Evolutionary conservation across 805 yeast genomes (phyloP), one percentile per base, ranked within the genome.

Genomic region (Yamadazyma nakazawae): DNA sequence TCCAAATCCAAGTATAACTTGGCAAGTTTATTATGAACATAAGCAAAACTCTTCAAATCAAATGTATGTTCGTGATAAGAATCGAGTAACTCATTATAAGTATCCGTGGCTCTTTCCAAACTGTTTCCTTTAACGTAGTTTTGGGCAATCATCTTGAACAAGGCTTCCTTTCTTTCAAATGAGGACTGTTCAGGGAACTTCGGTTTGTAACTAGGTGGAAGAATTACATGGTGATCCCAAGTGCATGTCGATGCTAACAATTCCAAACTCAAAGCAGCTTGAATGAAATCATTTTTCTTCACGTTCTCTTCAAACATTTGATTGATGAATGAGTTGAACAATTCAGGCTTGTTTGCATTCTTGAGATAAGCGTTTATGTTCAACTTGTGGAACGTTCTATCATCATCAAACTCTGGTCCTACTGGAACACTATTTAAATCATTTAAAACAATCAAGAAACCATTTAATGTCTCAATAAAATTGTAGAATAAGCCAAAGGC

Each of bases 351-450:
- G 59, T 84, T 81, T 36, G 88, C 89, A 54, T 85, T 81, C 74
- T 84, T 78, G 63, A 89, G 72, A 65, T 80, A 88, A 36, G 89
- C 83, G 51, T 87, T 79, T 57, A 88, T 82, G 56, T 84, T 85
- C 59, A 89, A 73, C 49, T 81, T 80, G 60, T 85, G 86, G 77
- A 86, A 85, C 5, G 90, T 83, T 58, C 96, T 74, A 63, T 89
- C 96, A 61, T 87, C 92, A 56, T 86, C 92, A 63, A 85, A 90
- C 58, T 88, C 96, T 36, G 82, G 82, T 16, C 90, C 90, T 40
- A 75, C 76, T 12, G 96, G 96, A 47, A 89, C 88, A 48, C 79
- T 76, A 55, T 79, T 79, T 55, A 85, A 77, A 56, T 86, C 88
- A 50, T 80, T 75, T 57, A 86, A 73, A 13, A 81, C 79, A 45